These are phyloP conservation scores for Neurospora sp. DNA, from an alignment of 2,329 filamentous ascomycete genomes.

Conservation along the genomic window DNA sequence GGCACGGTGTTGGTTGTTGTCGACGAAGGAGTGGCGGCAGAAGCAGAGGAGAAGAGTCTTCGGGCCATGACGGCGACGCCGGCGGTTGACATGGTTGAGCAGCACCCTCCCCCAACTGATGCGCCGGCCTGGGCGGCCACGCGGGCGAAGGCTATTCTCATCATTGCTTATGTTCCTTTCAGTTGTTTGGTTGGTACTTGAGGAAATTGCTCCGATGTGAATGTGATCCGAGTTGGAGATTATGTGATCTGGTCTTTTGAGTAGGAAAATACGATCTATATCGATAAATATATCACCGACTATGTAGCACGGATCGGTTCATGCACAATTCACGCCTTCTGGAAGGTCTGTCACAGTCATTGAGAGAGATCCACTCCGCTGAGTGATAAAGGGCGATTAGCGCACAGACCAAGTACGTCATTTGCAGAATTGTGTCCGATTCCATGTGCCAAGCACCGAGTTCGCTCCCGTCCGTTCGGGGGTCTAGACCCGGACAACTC, in stretches of 20 bases:
- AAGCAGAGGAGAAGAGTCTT: background rate
- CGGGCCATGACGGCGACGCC: background rate
- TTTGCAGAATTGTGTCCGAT: background rate
- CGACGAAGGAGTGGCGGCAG: background rate
- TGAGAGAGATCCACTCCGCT: background rate
- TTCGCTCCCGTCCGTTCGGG: background rate
- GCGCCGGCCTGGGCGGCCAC: background rate
- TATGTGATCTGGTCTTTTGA: background rate
- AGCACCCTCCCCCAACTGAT: background rate
- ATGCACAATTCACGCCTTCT: background rate
- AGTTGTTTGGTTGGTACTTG: background rate
- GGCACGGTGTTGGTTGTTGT: background rate
- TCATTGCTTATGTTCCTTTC: background rate
- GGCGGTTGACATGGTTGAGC: background rate
- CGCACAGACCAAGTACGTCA: slow-evolving; percentile 11
- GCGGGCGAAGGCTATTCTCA: background rate
- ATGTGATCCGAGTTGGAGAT: background rate
- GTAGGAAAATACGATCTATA: background rate
- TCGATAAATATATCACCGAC: background rate
- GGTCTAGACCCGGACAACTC: background rate
- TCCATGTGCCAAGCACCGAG: background rate
- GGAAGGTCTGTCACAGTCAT: background rate
- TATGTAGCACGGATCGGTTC: background rate
- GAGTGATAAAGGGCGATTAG: background rate
- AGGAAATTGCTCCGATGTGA: too few relatives aligned